Conservation (phyloP, 768 basidiomycete genomes). For the Mrakia frigida region DNA sequence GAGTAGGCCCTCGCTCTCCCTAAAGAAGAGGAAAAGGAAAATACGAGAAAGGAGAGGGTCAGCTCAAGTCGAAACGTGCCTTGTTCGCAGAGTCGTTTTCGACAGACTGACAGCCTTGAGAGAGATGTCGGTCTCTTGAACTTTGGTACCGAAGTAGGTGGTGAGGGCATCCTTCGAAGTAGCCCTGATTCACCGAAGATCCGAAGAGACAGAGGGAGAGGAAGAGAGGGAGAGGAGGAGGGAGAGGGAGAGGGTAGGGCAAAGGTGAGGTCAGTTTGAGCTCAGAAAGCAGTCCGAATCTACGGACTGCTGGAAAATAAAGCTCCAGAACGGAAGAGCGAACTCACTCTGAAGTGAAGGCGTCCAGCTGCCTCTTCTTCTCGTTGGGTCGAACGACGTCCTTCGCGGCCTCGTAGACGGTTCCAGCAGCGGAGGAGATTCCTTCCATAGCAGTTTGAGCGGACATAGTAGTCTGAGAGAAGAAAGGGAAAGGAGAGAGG, state of each 20-base stretch:
- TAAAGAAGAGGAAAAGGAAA: background rate
- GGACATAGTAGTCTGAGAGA: background rate
- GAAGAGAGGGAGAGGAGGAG: background rate
- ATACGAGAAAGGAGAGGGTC: background rate
- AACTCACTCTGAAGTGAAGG: conserved; percentile 36
- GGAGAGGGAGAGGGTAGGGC: too few relatives aligned
- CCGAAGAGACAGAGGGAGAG: too few relatives aligned
- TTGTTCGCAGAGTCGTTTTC: background rate
- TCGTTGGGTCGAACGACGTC: conserved; percentile 34
- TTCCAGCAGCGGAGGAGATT: background rate
- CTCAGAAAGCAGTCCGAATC: background rate
- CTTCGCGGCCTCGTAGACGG: background rate
- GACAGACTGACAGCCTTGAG: conserved; percentile 41
- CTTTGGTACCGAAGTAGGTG: conserved; percentile 43
- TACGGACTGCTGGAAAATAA: too few relatives aligned
- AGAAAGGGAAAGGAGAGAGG: background rate
- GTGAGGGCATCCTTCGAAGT: conserved; percentile 33
- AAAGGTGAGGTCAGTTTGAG: too few relatives aligned
- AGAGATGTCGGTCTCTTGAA: conserved; percentile 43
- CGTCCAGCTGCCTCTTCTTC: conserved; percentile 42
- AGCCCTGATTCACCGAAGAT: background rate
- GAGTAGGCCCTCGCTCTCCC: conserved; percentile 54
- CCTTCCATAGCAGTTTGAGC: conserved; percentile 11
- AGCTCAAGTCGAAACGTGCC: background rate
- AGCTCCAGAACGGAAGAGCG: background rate